These are phyloP conservation scores for Phaeosphaeria sp. DNA, from an alignment of 2,329 filamentous ascomycete genomes.

Conservation along the genomic window DNA sequence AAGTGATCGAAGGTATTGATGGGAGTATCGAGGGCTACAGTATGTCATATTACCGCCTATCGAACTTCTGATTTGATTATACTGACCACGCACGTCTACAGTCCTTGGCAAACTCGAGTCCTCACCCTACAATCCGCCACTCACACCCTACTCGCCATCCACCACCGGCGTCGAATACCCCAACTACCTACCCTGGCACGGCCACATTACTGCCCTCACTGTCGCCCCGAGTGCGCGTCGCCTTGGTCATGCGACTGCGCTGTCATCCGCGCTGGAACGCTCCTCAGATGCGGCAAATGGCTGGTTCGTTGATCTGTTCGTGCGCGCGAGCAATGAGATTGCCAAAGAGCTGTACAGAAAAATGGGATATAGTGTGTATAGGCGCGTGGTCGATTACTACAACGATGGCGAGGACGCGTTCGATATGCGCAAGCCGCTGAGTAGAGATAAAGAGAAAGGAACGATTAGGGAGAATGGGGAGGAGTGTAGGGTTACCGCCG, in stretches of 20 bases:
- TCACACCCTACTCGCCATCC: slow-evolving; percentile 71
- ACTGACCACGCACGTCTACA: slow-evolving; percentile 44
- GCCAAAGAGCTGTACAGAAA: slow-evolving; percentile 89
- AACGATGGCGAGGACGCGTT: slow-evolving; percentile 94
- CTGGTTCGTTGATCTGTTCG: slow-evolving; percentile 97
- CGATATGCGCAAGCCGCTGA: slow-evolving; percentile 94
- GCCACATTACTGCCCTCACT: slow-evolving; percentile 94
- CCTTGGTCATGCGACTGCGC: slow-evolving; percentile 82
- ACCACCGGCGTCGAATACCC: slow-evolving; percentile 49
- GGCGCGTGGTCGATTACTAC: slow-evolving; percentile 91
- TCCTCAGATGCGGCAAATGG: slow-evolving; percentile 81
- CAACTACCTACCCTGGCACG: slow-evolving; percentile 98
- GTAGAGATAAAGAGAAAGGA: slow-evolving; percentile 75
- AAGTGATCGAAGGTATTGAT: slow-evolving; percentile 83
- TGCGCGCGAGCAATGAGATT: slow-evolving; percentile 84
- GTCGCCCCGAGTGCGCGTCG: slow-evolving; percentile 86
- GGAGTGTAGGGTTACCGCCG: slow-evolving; percentile 76
- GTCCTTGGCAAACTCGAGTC: slow-evolving; percentile 98
- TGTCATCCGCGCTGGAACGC: slow-evolving; percentile 82
- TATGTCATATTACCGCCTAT: no score
- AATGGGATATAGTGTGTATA: slow-evolving; percentile 88
- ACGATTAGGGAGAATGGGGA: slow-evolving; percentile 85
- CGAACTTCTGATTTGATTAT: no score
- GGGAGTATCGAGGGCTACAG: slow-evolving; percentile 96
- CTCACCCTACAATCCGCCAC: slow-evolving; percentile 72